Evolutionary conservation across 192 early-diverging fungal species (phyloP), one percentile per base, ranked within the genome.

Genomic region (Paraglomus brasilianum): DNA sequence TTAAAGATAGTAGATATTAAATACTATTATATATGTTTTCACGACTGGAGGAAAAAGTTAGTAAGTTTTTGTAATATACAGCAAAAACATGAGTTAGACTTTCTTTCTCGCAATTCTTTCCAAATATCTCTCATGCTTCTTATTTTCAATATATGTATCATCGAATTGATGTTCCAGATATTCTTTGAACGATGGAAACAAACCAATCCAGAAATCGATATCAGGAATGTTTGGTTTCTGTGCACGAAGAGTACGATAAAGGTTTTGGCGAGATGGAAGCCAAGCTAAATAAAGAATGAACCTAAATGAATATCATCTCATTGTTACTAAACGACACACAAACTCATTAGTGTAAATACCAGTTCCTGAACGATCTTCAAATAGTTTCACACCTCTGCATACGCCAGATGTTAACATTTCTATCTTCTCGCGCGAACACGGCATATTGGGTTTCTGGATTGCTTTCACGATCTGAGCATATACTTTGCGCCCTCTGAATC

Each of bases 341-440:
- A n/a, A n/a, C 7, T n/a, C 13, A n/a, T 42, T 9, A 38, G 39
- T 7, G 5, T 24, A 5, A 51, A 49, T 57, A 69, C 44, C 74
- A 8, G 46, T 41, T 14, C 30, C 65, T 44, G 50, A 59, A 43
- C 66, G 42, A 70, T 80, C 78, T 10, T 47, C 42, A 44, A 80
- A 80, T 13, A 80, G 52, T 30, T 10, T 42, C 19, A 80, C 60
- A 14, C 73, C 75, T 8, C 71, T 42, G 40, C 58, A 75, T 8
- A 13, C 56, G 17, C 78, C 78, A 0, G 5, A 21, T 2, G 77
- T 9, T 40, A 80, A 17, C 78, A 80, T 80, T 56, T 69, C 51
- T 8, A 80, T 74, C 58, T 80, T 80, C 44, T 69, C 75, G 41
- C 61, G 21, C 1, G 71, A 61, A 8, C 49, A 57, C 5, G 7